Conservation (phyloP, 2,329 filamentous ascomycete genomes). For the Alternaria ventricosa region DNA sequence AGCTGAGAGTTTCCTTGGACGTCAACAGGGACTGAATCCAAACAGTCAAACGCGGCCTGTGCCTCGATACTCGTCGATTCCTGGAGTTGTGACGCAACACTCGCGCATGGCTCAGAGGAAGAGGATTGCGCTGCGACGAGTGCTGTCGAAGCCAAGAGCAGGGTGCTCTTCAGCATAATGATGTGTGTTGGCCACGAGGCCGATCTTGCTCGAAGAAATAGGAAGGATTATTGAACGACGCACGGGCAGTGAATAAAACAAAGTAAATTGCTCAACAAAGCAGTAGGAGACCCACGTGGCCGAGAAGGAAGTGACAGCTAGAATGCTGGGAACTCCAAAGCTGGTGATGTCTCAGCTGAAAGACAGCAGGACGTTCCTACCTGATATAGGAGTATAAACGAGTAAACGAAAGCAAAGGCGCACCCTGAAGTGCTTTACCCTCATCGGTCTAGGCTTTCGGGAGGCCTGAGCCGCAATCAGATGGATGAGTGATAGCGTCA, state of each 20-base stretch:
- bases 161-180: conserved; percentile 16
- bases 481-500: background rate
- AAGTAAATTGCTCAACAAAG: background rate
- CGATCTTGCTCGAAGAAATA: background rate
- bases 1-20: conserved; percentile 29
- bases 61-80: conserved; percentile 18
- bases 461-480: conserved; percentile 3
- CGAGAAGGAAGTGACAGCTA: background rate
- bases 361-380: conserved; percentile 8
- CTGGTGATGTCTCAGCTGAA: conserved; percentile 2
- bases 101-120: conserved; percentile 26
- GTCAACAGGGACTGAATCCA: conserved; percentile 43
- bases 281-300: background rate
- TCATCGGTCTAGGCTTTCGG: conserved; percentile 1
- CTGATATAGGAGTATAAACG: conserved; percentile 9
- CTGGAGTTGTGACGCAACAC: conserved; percentile 14
- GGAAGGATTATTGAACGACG: background rate
- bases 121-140: conserved; percentile 21
- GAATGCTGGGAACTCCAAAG: conserved; percentile 4
- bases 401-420: background rate
- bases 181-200: background rate
- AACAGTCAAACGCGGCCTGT: conserved; percentile 32
- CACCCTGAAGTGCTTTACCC: background rate
- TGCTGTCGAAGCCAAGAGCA: conserved; percentile 21
- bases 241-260: background rate